Percentiles rank a stretch among this genome's conserved stretches.
Conservation (phyloP, 2,329 filamentous ascomycete species). For the Aphanocladium album region DNA sequence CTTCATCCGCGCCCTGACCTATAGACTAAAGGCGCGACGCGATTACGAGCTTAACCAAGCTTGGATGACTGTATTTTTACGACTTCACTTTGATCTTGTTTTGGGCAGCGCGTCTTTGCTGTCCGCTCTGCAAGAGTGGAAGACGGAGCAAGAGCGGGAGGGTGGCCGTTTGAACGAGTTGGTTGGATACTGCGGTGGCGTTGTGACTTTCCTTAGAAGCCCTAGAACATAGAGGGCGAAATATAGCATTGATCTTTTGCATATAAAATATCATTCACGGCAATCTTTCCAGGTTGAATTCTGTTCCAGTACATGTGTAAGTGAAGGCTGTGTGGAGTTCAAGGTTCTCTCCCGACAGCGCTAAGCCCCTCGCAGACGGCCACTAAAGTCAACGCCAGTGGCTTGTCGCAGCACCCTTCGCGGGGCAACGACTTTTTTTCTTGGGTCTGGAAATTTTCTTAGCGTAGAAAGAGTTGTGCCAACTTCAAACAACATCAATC, state of each 20-base stretch:
- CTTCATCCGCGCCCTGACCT: constrained; percentile 78
- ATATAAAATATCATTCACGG: not conserved
- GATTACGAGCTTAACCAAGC: constrained; percentile 95
- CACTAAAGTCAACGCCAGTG: not conserved
- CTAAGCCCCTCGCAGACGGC: not conserved
- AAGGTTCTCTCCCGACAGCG: not conserved
- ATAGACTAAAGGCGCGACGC: constrained; percentile 58
- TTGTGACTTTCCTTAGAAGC: constrained; percentile 73
- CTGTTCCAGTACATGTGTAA: no score
- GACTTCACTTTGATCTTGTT: constrained; percentile 62
- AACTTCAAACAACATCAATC: not conserved
- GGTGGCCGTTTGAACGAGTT: constrained; percentile 65
- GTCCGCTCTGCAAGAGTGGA: constrained; percentile 63
- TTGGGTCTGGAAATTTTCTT: constrained; percentile 9
- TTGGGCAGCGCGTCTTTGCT: constrained; percentile 50
- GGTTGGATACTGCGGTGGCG: constrained; percentile 82
- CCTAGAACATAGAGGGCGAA: constrained; percentile 40
- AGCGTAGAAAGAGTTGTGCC: not conserved
- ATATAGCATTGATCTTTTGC: not conserved
- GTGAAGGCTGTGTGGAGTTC: not conserved
- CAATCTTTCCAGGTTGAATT: no score
- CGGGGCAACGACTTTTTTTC: constrained; percentile 6
- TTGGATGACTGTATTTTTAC: constrained; percentile 94
- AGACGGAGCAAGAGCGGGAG: constrained; percentile 66
- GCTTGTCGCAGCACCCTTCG: not conserved